Base-by-base conservation (phyloP, 2,329 filamentous ascomycete species). In the Alternaria ethzedia region DNA sequence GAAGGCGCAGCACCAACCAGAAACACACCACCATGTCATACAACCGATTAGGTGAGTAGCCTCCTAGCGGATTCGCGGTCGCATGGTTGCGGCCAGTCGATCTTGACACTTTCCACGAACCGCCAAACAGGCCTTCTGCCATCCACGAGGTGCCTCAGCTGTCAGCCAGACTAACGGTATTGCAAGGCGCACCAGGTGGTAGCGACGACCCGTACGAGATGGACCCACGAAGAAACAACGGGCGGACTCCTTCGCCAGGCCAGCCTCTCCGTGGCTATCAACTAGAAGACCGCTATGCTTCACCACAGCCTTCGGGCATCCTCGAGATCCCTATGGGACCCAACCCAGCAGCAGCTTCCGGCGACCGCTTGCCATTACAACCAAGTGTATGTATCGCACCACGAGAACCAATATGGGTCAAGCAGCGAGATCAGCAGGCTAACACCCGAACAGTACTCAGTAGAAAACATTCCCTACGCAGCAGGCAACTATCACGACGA, bases 281-380 rank as follows among this genome's bases (percentile, higher is more conserved):
- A 77, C 86, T 96, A 50, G 90, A 96, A 47, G 92, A 97, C 79
- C 88, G 89, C 69, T 94, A 93, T 77, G 85, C 63, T 78, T 84
- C 65, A 65, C 77, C 61, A 15, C 73, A 80, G 51, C 89, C 89
- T 64, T 47, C 63, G 51, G 55, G 58, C 52, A 47, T 65, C 6
- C 83, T 94, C 54, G 88, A 92, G 70, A 92, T 93, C 77, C 91
- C 90, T 63, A 86, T 87, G 81, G 89, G 87, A 5, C 86, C 87
- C 59, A 82, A 85, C 50, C 80, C 83, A 26, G 80, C 79, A 54
- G 81, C 83, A 63, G 90, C 88, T 20, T 88, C 90, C 1, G 90
- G 89, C 74, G 95, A 98, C 81, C 86, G 90, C 61, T 84, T 98
- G 55, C 89, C 91, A 61, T 86, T 94, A 68, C 94, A 97, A 79